Evolutionary conservation across 1,284 basidiomycete species (phyloP), one percentile per base, ranked within the genome.

Genomic region (Phellinidium pouzarii): DNA sequence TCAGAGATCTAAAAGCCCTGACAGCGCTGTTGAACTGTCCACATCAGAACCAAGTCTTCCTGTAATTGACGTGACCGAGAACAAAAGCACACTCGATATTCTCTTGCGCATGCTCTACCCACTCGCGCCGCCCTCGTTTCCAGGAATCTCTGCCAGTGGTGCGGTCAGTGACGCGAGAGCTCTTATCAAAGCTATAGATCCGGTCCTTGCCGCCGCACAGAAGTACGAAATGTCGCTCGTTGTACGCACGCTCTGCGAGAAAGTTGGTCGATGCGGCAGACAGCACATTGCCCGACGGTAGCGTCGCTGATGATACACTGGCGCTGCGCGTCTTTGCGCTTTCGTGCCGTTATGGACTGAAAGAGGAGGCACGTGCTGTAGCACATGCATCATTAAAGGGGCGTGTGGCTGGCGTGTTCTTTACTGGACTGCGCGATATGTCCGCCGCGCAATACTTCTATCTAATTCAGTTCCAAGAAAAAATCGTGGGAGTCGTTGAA

Each of bases 21-120:
- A 4, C 44, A 26, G 17, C 41, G 12, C 3, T 12, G 36, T 26
- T 25, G 23, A 7, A 9, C n/a, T 2, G 22, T 20, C 31, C 31
- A 14, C 31, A 8, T 8, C 9, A 34, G 9, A 26, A 22, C 14
- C 25, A 22, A 20, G 17, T 25, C 29, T 26, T 14, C 78, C 80
- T 6, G 59, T 74, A 44, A 71, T 86, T 37, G 75, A 80, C 4
- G 68, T 84, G 9, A 70, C 78, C 3, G 85, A 87, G 61, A 51
- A 67, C 25, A 65, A 65, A 9, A 58, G 62, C 4, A 68, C 69
- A 4, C 58, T 87, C 1, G 70, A 77, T 40, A 64, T 66, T 4
- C 67, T 87, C 25, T 68, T 87, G 31, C 74, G 72, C 22, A 75
- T 80, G 59, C 63, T 86, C 49, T 73, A 72, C 50, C 71, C 71